A percentile compares a stretch with the other conserved stretches of the same genome.
Conservation (phyloP, 148 eudicot species). For the Vaccinium vitisidaea region DNA sequence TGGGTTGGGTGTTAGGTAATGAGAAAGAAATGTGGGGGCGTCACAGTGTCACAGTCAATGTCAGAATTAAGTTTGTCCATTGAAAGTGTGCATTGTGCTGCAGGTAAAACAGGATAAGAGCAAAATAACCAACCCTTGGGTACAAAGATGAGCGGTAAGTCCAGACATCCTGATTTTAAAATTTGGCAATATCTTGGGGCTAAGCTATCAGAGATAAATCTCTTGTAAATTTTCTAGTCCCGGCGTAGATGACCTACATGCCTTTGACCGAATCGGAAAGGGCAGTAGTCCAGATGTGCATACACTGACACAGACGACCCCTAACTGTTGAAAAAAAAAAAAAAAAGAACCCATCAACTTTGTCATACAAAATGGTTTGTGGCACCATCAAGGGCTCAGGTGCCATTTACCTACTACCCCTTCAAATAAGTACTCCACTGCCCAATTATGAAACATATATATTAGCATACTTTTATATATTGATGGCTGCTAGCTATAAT, state of each 20-base stretch:
- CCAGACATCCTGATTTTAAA: too few species aligned
- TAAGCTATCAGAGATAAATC: too few species aligned
- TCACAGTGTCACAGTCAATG: conserved; percentile 1
- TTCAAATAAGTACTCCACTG: background rate
- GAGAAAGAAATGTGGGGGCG: conserved; percentile 3
- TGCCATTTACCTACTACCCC: background rate
- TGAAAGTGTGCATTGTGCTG: conserved; percentile 3
- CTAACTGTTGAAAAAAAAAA: too few species aligned
- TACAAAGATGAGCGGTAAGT: too few species aligned
- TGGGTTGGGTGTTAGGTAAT: conserved; percentile 12
- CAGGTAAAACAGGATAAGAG: conserved; percentile 7
- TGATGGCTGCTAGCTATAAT: background rate
- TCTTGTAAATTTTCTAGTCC: too few species aligned
- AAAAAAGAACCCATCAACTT: background rate
- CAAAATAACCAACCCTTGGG: background rate
- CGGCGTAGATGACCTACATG: too few species aligned
- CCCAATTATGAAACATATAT: background rate
- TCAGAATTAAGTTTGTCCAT: background rate
- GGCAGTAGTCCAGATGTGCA: too few species aligned
- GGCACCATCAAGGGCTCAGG: background rate
- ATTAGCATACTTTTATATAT: background rate
- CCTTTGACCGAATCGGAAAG: too few species aligned
- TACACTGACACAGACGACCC: too few species aligned
- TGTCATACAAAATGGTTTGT: conserved; percentile 6
- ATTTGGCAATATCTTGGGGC: too few species aligned